Evolutionary conservation across 176 grass and related monocot genomes (phyloP), one percentile per base, ranked within the genome.

Genomic region (Oryza officinalis): DNA sequence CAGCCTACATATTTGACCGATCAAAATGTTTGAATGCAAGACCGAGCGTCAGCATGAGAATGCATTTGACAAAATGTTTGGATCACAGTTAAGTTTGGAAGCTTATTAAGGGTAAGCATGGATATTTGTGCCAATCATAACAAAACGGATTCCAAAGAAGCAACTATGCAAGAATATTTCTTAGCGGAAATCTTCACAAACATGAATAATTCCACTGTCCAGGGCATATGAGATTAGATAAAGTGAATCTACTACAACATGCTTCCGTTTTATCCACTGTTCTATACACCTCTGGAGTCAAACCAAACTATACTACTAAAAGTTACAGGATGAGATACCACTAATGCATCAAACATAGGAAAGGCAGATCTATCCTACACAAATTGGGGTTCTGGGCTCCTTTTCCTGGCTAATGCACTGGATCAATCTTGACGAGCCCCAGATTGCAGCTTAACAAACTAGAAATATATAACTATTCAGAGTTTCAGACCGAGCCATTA

Each of bases 41-140:
- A 46, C 27, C 45, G 57, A 15, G 20, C 33, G 43, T 46, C 27
- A 54, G 10, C 1, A 33, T n/a, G 67, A 86, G 10, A 4, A 67
- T 59, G 28, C 63, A 41, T 27, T 17, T 41, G 17, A 22, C 28
- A 65, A 52, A 86, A 38, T 22, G 5, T 45, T 35, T 68, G 33
- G 33, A 81, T 18, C 5, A 40, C 15, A 87, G 27, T 67, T 73
- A 64, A 80, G 14, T 80, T 73, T 57, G 44, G 12, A 80, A 66
- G 32, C 6, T 86, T 74, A 37, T 63, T 73, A 49, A 66, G 44
- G 43, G 30, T 50, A 65, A 74, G n/a, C 26, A 38, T 54, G 10
- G 8, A 40, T 57, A n/a, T 41, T 0, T 17, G 61, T 49, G 27
- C 44, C 9, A 18, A 40, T 37, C 38, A 12, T 15, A 54, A 80